phyloP scores from a whole-genome alignment of 2,329 filamentous ascomycete genomes.

The Alternaria arborescens region DNA sequence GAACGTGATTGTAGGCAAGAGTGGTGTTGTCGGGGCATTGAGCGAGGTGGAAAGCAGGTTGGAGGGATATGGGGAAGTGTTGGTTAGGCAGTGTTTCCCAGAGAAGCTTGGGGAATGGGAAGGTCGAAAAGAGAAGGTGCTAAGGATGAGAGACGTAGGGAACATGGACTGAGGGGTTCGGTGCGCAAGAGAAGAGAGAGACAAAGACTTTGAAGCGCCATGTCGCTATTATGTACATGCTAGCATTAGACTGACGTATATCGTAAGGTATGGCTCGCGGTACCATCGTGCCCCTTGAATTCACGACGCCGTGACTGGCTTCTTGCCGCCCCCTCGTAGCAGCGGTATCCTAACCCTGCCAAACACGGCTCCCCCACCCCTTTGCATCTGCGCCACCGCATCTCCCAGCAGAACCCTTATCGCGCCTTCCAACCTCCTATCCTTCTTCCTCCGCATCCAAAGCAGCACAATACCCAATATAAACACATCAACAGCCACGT shows the following conservation, averaged over 20 bases:
- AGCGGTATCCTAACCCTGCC: constrained; percentile 36
- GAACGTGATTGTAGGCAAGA: not conserved
- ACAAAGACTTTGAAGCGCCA: no score
- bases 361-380: constrained; percentile 39
- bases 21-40: not conserved
- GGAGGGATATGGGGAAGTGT: not conserved
- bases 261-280: not conserved
- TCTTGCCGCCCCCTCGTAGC: constrained; percentile 29
- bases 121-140: not conserved
- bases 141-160: not conserved
- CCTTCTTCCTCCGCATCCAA: constrained; percentile 76
- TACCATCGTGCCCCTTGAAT: not conserved
- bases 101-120: not conserved
- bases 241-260: not conserved
- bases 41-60: not conserved
- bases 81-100: not conserved
- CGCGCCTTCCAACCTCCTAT: constrained; percentile 76
- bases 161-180: not conserved
- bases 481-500: constrained; percentile 75
- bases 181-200: not conserved
- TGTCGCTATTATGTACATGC: not conserved
- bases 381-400: constrained; percentile 51
- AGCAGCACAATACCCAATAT: constrained; percentile 71
- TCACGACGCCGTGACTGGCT: not conserved
- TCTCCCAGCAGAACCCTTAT: constrained; percentile 69